Evolutionary conservation across 2,329 filamentous ascomycete genomes (phyloP).

Genomic region (Cytospora schulzeri): DNA sequence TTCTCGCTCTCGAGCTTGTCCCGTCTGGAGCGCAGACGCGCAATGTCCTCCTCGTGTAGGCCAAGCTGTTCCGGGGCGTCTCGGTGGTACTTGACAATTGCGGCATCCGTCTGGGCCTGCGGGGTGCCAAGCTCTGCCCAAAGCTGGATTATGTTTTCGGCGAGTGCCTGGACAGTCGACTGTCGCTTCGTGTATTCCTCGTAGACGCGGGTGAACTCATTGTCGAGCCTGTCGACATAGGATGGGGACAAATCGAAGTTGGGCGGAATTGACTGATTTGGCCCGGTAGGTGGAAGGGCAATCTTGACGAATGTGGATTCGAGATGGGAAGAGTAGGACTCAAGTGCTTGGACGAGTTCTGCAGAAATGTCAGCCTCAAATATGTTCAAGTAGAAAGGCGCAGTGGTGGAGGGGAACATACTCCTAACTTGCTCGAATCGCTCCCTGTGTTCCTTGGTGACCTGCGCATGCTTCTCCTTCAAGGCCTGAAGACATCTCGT

Average conservation of each 20-base stretch:
- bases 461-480: constrained; percentile 81
- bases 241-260: constrained; percentile 90
- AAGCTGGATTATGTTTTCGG: constrained; percentile 86
- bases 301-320: constrained; percentile 87
- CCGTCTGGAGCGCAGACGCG: constrained; percentile 69
- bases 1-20: constrained; percentile 90
- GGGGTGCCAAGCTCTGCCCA: constrained; percentile 96
- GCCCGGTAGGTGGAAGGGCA: constrained; percentile 78
- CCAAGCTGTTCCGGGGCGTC: constrained; percentile 93
- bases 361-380: constrained; percentile 27
- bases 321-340: constrained; percentile 95
- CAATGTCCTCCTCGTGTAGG: constrained; percentile 83
- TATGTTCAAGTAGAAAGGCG: constrained; percentile 22
- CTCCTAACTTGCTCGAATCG: constrained; percentile 95
- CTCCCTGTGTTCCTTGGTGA: constrained; percentile 83
- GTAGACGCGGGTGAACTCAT: constrained; percentile 91
- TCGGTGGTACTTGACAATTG: constrained; percentile 86
- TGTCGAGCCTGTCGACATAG: constrained; percentile 84
- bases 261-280: constrained; percentile 74
- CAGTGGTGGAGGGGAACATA: constrained; percentile 48
- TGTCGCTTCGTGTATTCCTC: constrained; percentile 92
- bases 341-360: constrained; percentile 91
- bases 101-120: constrained; percentile 85
- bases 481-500: constrained; percentile 75
- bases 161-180: constrained; percentile 70